Base-by-base conservation (phyloP, 2,329 filamentous ascomycete genomes). In the Verticillium klebahnii region DNA sequence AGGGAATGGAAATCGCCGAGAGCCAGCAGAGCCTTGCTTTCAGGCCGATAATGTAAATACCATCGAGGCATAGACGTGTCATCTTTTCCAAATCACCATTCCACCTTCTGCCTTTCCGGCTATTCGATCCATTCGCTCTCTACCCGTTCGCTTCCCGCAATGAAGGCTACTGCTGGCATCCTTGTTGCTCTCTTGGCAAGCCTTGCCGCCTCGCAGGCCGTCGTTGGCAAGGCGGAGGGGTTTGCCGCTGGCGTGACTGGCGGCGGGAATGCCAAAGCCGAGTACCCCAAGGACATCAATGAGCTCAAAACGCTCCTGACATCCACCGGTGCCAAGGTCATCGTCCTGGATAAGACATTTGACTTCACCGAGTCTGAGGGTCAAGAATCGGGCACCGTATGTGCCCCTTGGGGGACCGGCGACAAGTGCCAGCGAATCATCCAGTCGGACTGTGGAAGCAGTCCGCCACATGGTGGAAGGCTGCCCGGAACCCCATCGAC, bases 171-270 rank as follows among this genome's bases (percentile, higher is more conserved):
- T 54, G 15, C 57, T 32, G 32, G 60, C 23, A 17, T 63, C 57
- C 60, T 63, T 60, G 57, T 63, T 63, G 60, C 34, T 62, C 32
- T 25, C 34, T 8, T 36, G 34, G 34, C 34, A 36, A 36, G 34
- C 34, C 34, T 36, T 36, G 45, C 61, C 11, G 50, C 54, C n/a
- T 56, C 61, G 17, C 61, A 63, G 52, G 57, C 52, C 40, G 70
- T 73, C 17, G 61, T 65, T 11, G 71, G 71, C 25, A 69, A 67
- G 31, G 65, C 71, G 3, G 70, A 71, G 34, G 71, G 71, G 25
- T 73, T 73, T 37, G 71, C 71, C 15, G 60, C 66, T 5, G 70
- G 81, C 37, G 79, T 82, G 1, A 85, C 82, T 36, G 83, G 83
- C 45, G 83, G 83, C 65, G 82, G 82, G 34, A 73, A 68, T 59